These are phyloP conservation scores for Alectoria sarmentosa DNA, from an alignment of 495 filamentous ascomycete species.

Conservation along the genomic window DNA sequence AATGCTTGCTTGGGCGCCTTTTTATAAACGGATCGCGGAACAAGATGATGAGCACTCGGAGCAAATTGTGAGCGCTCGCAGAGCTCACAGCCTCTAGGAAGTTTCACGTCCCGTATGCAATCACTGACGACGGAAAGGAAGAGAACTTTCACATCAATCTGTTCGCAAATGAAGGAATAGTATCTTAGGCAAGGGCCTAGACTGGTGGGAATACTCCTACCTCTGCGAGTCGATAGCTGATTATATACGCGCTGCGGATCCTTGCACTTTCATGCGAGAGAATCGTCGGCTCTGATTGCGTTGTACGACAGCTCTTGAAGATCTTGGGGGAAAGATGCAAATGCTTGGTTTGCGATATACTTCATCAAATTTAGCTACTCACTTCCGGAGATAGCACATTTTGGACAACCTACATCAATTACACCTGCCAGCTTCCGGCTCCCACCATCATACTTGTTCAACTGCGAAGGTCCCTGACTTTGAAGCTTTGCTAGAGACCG, in stretches of 20 bases:
- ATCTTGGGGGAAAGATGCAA: background rate
- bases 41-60: slow-evolving; percentile 2
- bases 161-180: background rate
- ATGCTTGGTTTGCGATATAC: background rate
- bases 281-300: background rate
- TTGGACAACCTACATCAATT: background rate
- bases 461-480: background rate
- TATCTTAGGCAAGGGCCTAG: background rate
- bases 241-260: too few relatives aligned
- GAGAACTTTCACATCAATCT: background rate
- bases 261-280: too few relatives aligned
- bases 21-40: background rate
- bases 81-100: background rate
- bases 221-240: too few relatives aligned
- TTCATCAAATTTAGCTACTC: background rate
- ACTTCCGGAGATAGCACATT: background rate
- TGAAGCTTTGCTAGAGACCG: background rate
- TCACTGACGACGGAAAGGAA: background rate
- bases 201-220: background rate
- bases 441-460: background rate
- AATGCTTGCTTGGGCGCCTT: background rate
- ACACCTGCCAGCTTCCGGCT: background rate
- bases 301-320: background rate
- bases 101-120: background rate
- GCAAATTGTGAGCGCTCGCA: background rate